A percentile compares a stretch with the other conserved stretches of the same genome.
Evolutionary conservation across 2,329 filamentous ascomycete species (phyloP).

Genomic region (Kalmusia sp.): DNA sequence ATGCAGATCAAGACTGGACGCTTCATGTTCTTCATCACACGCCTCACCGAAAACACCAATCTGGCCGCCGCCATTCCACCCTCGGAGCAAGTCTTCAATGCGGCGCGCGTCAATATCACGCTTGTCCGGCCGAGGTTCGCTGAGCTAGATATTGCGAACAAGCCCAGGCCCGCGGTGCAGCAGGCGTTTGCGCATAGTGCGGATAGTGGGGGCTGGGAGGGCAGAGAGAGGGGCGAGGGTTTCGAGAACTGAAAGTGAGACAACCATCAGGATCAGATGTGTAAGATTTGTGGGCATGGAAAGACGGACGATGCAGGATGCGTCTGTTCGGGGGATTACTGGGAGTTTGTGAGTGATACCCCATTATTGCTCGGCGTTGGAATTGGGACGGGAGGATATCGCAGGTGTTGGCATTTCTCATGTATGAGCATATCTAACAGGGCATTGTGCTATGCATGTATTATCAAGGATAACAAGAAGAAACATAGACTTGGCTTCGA

Average conservation of each 20-base stretch:
- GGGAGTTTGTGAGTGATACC: not conserved
- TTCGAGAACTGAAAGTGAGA: not conserved
- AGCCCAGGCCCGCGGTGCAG: conserved; percentile 44
- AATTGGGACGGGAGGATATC: too few relatives aligned
- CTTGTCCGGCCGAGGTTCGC: conserved; percentile 83
- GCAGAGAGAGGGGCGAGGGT: conserved; percentile 20
- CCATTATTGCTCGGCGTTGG: too few relatives aligned
- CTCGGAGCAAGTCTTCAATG: conserved; percentile 89
- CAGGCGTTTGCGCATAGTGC: conserved; percentile 45
- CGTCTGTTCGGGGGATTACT: too few relatives aligned
- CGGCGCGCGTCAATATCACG: conserved; percentile 87
- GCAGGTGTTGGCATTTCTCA: too few relatives aligned
- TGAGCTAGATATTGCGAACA: conserved; percentile 60
- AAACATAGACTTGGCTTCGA: too few relatives aligned
- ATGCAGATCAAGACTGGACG: conserved; percentile 80
- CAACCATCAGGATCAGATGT: too few relatives aligned
- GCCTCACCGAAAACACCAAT: conserved; percentile 97
- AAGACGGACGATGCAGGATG: too few relatives aligned
- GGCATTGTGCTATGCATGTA: too few relatives aligned
- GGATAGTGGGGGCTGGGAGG: conserved; percentile 28
- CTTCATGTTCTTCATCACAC: conserved; percentile 94
- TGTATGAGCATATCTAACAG: too few relatives aligned
- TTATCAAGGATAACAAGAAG: too few relatives aligned
- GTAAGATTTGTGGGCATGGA: not conserved
- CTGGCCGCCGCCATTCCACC: conserved; percentile 91